A percentile compares a stretch with the other conserved stretches of the same genome.
phyloP scores from a whole-genome alignment of 345 rosid species.

The Anastatica hierochuntica region DNA sequence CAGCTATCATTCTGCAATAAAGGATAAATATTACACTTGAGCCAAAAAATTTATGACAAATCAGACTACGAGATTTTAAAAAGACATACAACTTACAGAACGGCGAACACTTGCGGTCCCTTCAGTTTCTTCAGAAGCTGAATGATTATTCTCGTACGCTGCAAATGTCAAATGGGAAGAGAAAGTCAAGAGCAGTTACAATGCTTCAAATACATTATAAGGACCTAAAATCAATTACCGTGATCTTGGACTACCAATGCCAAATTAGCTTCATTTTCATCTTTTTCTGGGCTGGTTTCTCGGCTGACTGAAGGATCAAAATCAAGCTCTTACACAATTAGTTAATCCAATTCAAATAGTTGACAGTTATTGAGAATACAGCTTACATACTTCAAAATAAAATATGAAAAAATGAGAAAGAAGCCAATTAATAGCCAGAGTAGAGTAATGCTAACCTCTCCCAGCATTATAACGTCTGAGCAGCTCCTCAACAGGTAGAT shows the following conservation, averaged over 20 bases:
- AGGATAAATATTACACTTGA: conserved; percentile 44
- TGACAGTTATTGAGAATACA: conserved; percentile 1
- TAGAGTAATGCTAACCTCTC: conserved; percentile 38
- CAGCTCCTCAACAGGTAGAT: conserved; percentile 82
- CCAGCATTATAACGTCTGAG: conserved; percentile 51
- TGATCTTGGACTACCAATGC: conserved; percentile 28
- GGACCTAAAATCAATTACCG: conserved; percentile 20
- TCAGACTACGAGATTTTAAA: conserved; percentile 37
- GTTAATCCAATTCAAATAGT: conserved; percentile 1
- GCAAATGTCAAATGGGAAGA: conserved; percentile 16
- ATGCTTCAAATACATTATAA: conserved; percentile 4
- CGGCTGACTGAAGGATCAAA: conserved; percentile 32
- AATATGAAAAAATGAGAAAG: not conserved
- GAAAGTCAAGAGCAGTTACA: conserved; percentile 15
- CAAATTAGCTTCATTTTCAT: conserved; percentile 27
- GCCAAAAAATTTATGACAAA: conserved; percentile 29
- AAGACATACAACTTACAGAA: conserved; percentile 99
- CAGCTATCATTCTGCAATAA: conserved; percentile 49
- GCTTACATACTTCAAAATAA: not conserved
- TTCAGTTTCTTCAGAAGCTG: conserved; percentile 32
- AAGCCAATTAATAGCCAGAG: not conserved
- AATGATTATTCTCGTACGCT: conserved; percentile 35
- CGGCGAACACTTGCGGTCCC: conserved; percentile 60
- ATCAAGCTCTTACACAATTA: not conserved
- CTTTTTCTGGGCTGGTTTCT: conserved; percentile 40